These are phyloP conservation scores for Boletus reticulatus DNA, from an alignment of 768 basidiomycete species.

Conservation along the genomic window DNA sequence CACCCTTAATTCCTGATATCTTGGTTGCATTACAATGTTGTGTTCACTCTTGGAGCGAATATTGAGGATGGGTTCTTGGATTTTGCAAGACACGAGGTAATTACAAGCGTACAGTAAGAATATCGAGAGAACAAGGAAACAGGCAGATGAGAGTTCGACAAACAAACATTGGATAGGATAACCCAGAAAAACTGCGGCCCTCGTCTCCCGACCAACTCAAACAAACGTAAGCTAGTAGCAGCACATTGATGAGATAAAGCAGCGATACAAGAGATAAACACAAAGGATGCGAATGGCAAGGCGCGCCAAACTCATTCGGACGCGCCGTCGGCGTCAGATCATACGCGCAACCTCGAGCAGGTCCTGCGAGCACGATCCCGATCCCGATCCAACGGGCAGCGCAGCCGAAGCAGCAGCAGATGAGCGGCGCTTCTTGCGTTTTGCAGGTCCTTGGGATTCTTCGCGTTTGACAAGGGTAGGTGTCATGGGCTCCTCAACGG, in stretches of 20 bases:
- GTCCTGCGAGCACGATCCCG: neutral
- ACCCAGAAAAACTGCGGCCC: slow-evolving; percentile 1
- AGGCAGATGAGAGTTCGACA: neutral
- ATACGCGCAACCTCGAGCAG: slow-evolving; percentile 1
- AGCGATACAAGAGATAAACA: neutral
- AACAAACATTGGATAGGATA: neutral
- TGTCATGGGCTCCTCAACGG: neutral
- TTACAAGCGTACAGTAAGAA: neutral
- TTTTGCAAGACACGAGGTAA: slow-evolving; percentile 1
- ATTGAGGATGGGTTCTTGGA: neutral
- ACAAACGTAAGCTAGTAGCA: neutral
- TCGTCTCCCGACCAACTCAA: slow-evolving; percentile 1
- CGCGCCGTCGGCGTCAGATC: neutral
- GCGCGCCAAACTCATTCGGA: neutral
- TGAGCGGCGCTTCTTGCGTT: slow-evolving; percentile 14
- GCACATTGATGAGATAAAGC: neutral
- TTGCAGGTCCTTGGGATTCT: slow-evolving; percentile 4
- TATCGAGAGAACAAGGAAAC: neutral
- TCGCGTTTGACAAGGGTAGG: neutral
- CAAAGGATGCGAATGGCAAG: neutral
- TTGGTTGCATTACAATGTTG: neutral
- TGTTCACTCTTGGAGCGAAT: neutral
- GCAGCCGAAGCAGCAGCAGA: neutral
- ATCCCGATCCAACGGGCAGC: neutral
- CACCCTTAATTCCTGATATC: neutral